Evolutionary conservation across 139 green algal species (phyloP), one percentile per base, ranked within the genome.

Genomic region (Desmodesmus armatus): DNA sequence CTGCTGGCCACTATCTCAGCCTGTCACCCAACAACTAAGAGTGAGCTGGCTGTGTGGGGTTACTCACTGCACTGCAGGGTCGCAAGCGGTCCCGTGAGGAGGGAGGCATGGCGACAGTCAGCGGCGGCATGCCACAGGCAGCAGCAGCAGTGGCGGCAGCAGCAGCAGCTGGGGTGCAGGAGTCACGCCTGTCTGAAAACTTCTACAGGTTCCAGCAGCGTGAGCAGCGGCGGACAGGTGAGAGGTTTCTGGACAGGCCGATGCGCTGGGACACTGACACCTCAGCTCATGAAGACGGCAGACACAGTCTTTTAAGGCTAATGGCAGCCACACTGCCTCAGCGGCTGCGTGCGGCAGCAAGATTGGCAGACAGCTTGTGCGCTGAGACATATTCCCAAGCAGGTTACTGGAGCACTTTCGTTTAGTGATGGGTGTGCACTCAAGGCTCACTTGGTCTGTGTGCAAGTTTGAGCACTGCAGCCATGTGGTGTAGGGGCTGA

Each of bases 151-250:
- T 87, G 37, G 89, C 89, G 33, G 92, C 91, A 25, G 77, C 71
- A n/a, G 88, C 90, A 33, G 83, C 62, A 49, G 87, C 88, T 40
- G 83, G 88, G n/a, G 81, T 70, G 17, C 82, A 85, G n/a, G 41
- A 89, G 51, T 47, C 60, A 51, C 87, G 85, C 37, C 47, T 86
- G 51, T 41, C 71, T 55, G 78, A 53, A 31, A 76, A 84, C 86
- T 97, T 97, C 67, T 97, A 97, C 84, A 81, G 92, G 49, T 97
- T 96, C 74, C 94, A 97, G 79, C 89, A 92, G 44, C 85, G 93
- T 2, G 94, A 97, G 60, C 90, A 88, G 81, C 82, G 91, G 41
- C 84, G 91, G 5, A 93, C 75, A 53, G 89, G 92, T 94, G 77
- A 33, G 87, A 60, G 44, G n/a, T n/a, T n/a, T n/a, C 23, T 0